phyloP scores from a whole-genome alignment of 164 flowering plant species.

The Dillenia turbinata region DNA sequence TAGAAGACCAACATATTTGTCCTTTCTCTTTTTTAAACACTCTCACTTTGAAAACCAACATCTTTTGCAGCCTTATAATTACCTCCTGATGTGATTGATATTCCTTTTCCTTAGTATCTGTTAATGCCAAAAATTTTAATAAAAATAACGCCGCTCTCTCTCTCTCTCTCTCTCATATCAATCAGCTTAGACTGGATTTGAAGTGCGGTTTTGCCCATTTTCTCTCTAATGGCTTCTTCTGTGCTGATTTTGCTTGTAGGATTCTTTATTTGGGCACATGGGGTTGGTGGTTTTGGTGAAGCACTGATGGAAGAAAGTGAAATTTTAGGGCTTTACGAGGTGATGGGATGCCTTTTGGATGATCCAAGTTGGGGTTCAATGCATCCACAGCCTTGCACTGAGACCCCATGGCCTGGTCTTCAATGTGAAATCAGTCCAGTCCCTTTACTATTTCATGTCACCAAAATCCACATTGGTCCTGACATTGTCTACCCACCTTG shows the following conservation, averaged over 20 bases:
- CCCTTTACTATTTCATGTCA: conserved; percentile 39
- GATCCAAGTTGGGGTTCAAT: conserved; percentile 40
- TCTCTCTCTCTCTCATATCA: too few species aligned
- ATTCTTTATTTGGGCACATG: conserved; percentile 18
- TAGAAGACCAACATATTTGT: too few species aligned
- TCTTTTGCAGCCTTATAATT: too few species aligned
- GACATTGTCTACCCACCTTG: conserved; percentile 42
- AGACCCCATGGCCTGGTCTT: conserved; percentile 63
- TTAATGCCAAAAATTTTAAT: too few species aligned
- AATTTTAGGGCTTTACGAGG: conserved; percentile 42
- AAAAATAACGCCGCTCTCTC: too few species aligned
- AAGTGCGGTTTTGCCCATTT: too few species aligned
- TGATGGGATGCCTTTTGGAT: conserved; percentile 37
- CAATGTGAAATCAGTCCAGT: conserved; percentile 39
- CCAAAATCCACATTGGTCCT: conserved; percentile 42
- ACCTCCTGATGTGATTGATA: too few species aligned
- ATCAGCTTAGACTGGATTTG: too few species aligned
- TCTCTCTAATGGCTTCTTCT: conserved; percentile 16
- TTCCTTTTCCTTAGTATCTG: too few species aligned
- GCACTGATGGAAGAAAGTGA: conserved; percentile 36
- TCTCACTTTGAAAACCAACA: too few species aligned
- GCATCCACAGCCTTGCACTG: conserved; percentile 53
- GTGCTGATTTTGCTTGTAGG: conserved; percentile 11
- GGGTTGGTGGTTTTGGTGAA: conserved; percentile 2
- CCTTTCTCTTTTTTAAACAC: too few species aligned